phyloP scores from a whole-genome alignment of 2,329 filamentous ascomycete species.

The Beauveria sp. region DNA sequence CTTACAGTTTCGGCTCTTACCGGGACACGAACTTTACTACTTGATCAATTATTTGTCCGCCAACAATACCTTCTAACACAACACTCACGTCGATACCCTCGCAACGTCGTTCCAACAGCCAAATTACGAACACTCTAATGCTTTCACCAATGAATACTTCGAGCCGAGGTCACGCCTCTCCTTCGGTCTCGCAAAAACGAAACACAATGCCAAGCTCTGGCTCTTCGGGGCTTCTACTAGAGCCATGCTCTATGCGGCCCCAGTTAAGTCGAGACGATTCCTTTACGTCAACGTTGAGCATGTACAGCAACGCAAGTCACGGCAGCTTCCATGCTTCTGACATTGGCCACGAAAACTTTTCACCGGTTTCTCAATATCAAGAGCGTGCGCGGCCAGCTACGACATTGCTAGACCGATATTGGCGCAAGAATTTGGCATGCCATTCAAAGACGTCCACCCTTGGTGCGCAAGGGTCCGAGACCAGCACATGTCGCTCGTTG shows the following conservation, averaged over 20 bases:
- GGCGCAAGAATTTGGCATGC: background rate
- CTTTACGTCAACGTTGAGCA: conserved; percentile 21
- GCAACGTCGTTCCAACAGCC: background rate
- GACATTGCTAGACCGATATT: background rate
- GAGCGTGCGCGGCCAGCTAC: background rate
- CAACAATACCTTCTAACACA: background rate
- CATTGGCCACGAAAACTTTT: background rate
- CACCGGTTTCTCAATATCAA: background rate
- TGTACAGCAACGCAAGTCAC: conserved; percentile 18
- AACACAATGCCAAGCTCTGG: conserved; percentile 8
- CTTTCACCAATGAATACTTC: background rate
- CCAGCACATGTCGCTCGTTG: conserved; percentile 4
- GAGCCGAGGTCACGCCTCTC: too few relatives aligned
- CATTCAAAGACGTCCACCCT: conserved; percentile 24
- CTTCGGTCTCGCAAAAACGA: background rate
- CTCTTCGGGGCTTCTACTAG: background rate
- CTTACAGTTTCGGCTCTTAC: background rate
- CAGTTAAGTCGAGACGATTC: conserved; percentile 13
- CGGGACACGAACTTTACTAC: conserved; percentile 2
- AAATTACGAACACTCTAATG: background rate
- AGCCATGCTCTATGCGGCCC: background rate
- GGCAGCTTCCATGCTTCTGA: background rate
- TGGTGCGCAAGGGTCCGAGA: background rate
- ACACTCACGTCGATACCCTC: background rate
- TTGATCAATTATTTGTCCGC: too few relatives aligned